Evolutionary conservation across 2,329 filamentous ascomycete genomes (phyloP), one percentile per base, ranked within the genome.

Genomic region (Aquanectria penicillioides): DNA sequence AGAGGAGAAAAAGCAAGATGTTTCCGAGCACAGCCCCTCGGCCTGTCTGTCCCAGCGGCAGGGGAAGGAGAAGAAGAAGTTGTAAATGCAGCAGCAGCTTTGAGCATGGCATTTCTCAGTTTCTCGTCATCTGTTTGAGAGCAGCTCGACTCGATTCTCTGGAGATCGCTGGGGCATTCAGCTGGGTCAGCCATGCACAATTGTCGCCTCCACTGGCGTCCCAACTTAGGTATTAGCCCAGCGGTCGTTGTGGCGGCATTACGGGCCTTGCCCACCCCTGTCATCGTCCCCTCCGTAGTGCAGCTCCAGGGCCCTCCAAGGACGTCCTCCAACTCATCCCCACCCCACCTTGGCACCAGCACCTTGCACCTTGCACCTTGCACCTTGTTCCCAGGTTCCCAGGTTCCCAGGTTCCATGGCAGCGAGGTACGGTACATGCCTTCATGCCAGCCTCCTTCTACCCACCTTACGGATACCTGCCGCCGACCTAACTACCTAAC

Each of bases 321-420:
- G n/a, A 46, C 18, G 41, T 26, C 41, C 41, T 46, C 41, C 17
- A 26, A 37, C 54, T 67, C 66, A 69, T 67, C 60, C 64, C 57
- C 48, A 63, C 66, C 62, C 66, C 66, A 68, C 66, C 62, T 43
- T 56, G 23, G 12, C 18, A 53, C 29, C 47, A 22, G 12, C 18
- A 53, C 29, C 47, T 37, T 29, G 34, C 47, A 40, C 38, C 49
- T 43, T 38, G 28, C 46, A 44, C 33, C 38, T 41, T 43, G 50
- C 38, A 53, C 29, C 25, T n/a, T n/a, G n/a, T n/a, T n/a, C n/a
- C n/a, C n/a, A n/a, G n/a, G n/a, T n/a, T n/a, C n/a, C n/a, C n/a
- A n/a, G n/a, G n/a, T n/a, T n/a, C n/a, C n/a, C n/a, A n/a, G n/a
- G n/a, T n/a, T n/a, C 31, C 38, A 43, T 31, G 31, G 53, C 57